Base-by-base conservation (phyloP, 345 rosid species). In the Eutrema japonicum region DNA sequence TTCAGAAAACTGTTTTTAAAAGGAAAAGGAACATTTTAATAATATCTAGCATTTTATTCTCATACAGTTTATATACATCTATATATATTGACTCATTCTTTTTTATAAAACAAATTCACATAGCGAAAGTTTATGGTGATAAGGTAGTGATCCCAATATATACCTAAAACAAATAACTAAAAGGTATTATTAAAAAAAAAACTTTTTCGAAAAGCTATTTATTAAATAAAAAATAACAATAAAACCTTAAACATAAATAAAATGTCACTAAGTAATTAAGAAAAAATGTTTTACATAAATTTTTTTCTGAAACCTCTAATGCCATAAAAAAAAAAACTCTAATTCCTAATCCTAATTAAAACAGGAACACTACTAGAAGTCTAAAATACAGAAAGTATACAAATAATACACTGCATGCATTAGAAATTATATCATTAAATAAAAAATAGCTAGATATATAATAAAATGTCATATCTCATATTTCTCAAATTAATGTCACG, bases 21-120 rank as follows among this genome's bases (percentile, higher is more conserved):
- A 16, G 3, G 32, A 0, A 11, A 35, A 16, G 3, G 32, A 2
- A 5, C 38, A 7, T 2, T 22, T 46, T 2, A 8, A 18, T 51
- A 32, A 7, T 29, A 5, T 35, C 27, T 66, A 50, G 12, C 11
- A 53, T 67, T 67, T 70, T 58, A 37, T 59, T 70, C 67, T 4
- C 40, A 14, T 14, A 27, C 9, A 6, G 6, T 37, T 59, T 48
- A 46, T 48, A 37, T 4, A 6, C 6, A 12, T 37, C 0, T 52
- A 29, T 66, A 3, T 52, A 29, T 66, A 3, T 14, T 42, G 29
- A 42, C 32, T 14, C 3, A 22, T 8, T 8, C 3, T 3, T 50
- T 8, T 50, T 50, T 2, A 41, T 41, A 1, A 45, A n/a, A 45
- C 4, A 30, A 5, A 45, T 27, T 61, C 37, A 36, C 12, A 36